phyloP scores from a whole-genome alignment of 2,329 filamentous ascomycete genomes.

The Epichloe baconii region DNA sequence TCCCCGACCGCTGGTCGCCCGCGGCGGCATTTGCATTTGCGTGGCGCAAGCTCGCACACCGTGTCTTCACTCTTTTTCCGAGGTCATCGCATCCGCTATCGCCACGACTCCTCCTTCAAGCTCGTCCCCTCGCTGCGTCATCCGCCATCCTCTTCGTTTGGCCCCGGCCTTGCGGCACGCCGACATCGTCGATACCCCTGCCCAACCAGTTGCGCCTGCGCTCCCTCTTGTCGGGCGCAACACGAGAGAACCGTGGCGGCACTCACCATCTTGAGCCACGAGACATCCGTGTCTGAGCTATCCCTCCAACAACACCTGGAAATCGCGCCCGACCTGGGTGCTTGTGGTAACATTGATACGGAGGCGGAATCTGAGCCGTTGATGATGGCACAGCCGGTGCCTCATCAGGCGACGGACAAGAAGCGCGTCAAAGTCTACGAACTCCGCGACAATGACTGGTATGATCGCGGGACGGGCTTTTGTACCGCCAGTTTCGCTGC shows the following conservation, averaged over 20 bases:
- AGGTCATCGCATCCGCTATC: neutral
- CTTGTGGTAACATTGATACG: constrained; percentile 33
- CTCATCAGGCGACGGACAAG: constrained; percentile 53
- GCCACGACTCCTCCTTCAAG: neutral
- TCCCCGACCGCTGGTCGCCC: constrained; percentile 5
- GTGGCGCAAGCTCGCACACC: constrained; percentile 19
- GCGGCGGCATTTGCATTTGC: constrained; percentile 13
- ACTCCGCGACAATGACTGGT: constrained; percentile 98
- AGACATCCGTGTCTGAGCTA: constrained; percentile 36
- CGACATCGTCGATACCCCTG: neutral
- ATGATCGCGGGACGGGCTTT: constrained; percentile 91
- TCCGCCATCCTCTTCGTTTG: neutral
- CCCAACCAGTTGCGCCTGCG: constrained; percentile 5
- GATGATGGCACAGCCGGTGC: constrained; percentile 62
- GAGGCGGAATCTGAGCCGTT: constrained; percentile 46
- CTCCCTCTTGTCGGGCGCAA: constrained; percentile 13
- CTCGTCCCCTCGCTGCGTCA: neutral
- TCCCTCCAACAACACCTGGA: constrained; percentile 49
- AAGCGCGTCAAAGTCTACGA: constrained; percentile 97
- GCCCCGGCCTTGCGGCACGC: neutral
- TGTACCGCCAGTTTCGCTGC: constrained; percentile 66
- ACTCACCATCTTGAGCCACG: constrained; percentile 41
- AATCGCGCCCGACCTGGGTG: constrained; percentile 38
- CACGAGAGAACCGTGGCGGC: constrained; percentile 37
- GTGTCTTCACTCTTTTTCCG: constrained; percentile 8